A percentile compares a stretch with the other conserved stretches of the same genome.
phyloP scores from a whole-genome alignment of 345 rosid genomes.

The Pugionium cornutum region DNA sequence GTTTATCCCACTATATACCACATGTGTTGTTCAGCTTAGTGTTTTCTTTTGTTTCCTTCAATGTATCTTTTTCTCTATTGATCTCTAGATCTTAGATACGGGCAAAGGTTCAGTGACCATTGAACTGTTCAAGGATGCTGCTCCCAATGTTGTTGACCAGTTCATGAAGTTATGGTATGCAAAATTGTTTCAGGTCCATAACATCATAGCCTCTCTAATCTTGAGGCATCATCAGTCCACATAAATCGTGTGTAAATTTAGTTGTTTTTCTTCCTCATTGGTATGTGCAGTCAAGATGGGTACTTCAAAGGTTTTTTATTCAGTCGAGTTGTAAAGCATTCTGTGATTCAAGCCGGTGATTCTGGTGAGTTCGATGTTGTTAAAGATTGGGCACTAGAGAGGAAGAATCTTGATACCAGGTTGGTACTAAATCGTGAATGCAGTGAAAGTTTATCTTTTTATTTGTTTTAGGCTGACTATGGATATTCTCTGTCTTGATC shows the following conservation, averaged over 20 bases:
- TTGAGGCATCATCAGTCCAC: too few relatives aligned
- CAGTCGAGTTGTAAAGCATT: slow-evolving; percentile 57
- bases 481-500: slow-evolving; percentile 19
- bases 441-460: neutral
- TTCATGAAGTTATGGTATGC: slow-evolving; percentile 63
- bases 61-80: slow-evolving; percentile 10
- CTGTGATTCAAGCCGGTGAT: slow-evolving; percentile 62
- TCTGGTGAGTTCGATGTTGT: slow-evolving; percentile 40
- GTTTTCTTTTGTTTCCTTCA: neutral
- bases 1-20: slow-evolving; percentile 1
- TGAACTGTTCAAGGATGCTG: slow-evolving; percentile 64
- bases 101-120: slow-evolving; percentile 66
- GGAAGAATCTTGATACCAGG: slow-evolving; percentile 49
- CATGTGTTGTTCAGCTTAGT: neutral
- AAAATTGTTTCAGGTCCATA: neutral
- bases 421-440: slow-evolving; percentile 32
- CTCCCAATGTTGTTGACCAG: slow-evolving; percentile 66
- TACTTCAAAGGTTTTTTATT: slow-evolving; percentile 66
- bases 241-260: neutral
- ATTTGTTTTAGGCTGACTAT: neutral
- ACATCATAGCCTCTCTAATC: neutral
- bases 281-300: slow-evolving; percentile 59
- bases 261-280: neutral
- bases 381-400: slow-evolving; percentile 63
- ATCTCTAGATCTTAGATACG: slow-evolving; percentile 57